These are phyloP conservation scores for Eucalyptus tenuipes DNA, from an alignment of 345 rosid genomes.

Conservation along the genomic window DNA sequence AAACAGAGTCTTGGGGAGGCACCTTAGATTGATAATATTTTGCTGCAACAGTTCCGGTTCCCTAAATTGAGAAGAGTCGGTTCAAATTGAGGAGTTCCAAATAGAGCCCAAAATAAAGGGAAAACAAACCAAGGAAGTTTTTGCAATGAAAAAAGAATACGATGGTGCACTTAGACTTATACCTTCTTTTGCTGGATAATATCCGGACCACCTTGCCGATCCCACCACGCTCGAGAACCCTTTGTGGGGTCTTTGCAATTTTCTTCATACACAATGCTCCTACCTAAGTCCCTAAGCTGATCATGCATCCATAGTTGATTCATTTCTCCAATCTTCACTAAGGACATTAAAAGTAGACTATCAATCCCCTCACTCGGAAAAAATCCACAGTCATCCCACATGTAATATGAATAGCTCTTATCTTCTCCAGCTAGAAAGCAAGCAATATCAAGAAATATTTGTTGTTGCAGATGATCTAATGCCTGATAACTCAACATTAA, in stretches of 20 bases:
- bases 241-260: neutral
- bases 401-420: neutral
- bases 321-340: neutral
- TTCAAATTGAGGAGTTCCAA: neutral
- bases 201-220: accelerated
- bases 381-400: neutral
- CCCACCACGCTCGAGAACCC: neutral
- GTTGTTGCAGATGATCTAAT: neutral
- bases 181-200: neutral
- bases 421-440: neutral
- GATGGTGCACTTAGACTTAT: neutral
- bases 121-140: neutral
- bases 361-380: neutral
- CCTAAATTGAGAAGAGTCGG: too few relatives aligned
- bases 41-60: too few relatives aligned
- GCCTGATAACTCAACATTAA: neutral
- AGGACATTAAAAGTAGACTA: neutral
- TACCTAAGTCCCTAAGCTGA: neutral
- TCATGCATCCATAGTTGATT: neutral
- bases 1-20: accelerated
- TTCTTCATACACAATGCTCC: neutral
- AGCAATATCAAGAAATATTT: neutral
- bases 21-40: accelerated
- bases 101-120: neutral
- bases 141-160: neutral